These are phyloP conservation scores for Kondoa subrosea DNA, from an alignment of 768 basidiomycete species.

Conservation along the genomic window DNA sequence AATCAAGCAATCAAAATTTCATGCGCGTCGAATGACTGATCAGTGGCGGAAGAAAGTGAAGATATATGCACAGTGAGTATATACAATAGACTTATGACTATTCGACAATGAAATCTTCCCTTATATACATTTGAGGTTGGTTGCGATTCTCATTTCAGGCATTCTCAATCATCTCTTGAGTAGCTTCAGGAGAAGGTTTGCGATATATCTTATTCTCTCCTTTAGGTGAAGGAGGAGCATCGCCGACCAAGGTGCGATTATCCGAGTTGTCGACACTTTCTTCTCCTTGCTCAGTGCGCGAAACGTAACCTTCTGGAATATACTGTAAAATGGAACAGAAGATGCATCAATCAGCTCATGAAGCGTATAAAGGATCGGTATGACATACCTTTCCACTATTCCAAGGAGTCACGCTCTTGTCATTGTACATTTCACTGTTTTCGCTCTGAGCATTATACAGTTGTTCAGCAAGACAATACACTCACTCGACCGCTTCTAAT, in stretches of 20 bases:
- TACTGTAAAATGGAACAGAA: too few relatives aligned
- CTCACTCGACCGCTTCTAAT: constrained; percentile 45
- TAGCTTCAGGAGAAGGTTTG: not conserved
- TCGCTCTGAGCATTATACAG: too few relatives aligned
- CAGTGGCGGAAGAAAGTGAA: too few relatives aligned
- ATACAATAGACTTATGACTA: too few relatives aligned
- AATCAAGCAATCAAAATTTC: too few relatives aligned
- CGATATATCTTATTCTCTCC: not conserved
- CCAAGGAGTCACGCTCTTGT: too few relatives aligned
- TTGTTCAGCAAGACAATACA: not conserved
- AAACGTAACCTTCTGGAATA: not conserved
- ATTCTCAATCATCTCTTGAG: not conserved
- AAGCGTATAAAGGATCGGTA: too few relatives aligned
- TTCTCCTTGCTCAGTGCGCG: not conserved
- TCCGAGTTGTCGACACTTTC: not conserved
- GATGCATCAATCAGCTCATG: too few relatives aligned
- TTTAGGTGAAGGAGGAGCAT: not conserved
- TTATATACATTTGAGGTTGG: not conserved
- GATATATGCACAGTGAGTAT: too few relatives aligned
- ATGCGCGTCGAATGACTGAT: too few relatives aligned
- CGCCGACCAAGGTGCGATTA: not conserved
- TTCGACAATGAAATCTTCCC: not conserved
- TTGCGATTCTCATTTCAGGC: not conserved
- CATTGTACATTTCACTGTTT: too few relatives aligned
- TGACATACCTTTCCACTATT: too few relatives aligned